Evolutionary conservation across 164 flowering plant genomes (phyloP), one percentile per base, ranked within the genome.

Genomic region (Aristolochia contorta): DNA sequence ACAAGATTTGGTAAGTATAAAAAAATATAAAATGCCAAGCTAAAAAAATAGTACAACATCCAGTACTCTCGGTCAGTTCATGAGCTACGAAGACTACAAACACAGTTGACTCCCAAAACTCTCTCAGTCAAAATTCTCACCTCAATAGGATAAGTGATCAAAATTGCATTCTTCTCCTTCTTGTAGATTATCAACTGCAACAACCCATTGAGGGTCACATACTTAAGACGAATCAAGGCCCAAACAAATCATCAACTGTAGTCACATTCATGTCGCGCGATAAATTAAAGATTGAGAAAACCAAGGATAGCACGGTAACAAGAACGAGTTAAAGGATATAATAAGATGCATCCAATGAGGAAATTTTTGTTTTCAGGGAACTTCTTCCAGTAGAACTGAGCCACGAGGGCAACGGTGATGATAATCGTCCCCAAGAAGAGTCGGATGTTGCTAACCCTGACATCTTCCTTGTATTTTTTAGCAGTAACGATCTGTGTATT

Each of bases 371-470:
- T 93, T 72, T 85, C 87, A 0, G 99, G 97, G 72, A 90, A 90
- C 69, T 90, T 90, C 87, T 88, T 90, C 20, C 80, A 80, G 76
- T 93, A 85, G 70, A 93, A 93, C 66, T 90, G 97, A 50, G 97
- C 99, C 2, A 85, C 68, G 3, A 93, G 81, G 9, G 97, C 97
- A 54, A 90, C 80, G 48, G 69, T 64, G 2, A 93, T 86, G 57
- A 90, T 82, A 37, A 83, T 59, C 6, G 72, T 58, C 54, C 97
- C 99, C 67, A 90, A 20, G 21, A 85, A 60, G 79, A 88, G 69
- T 58, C 78, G 78, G 0, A 84, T 46, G 69, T 93, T 93, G 74
- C 97, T 90, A 82, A 88, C 30, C 70, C 80, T 81, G 75, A 82
- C 84, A 68, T 93, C 82, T 71, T 93, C 98, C 20, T 59, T 71